Evolutionary conservation across 2,329 filamentous ascomycete genomes (phyloP).

Genomic region (Reticulascus tulasneorum): DNA sequence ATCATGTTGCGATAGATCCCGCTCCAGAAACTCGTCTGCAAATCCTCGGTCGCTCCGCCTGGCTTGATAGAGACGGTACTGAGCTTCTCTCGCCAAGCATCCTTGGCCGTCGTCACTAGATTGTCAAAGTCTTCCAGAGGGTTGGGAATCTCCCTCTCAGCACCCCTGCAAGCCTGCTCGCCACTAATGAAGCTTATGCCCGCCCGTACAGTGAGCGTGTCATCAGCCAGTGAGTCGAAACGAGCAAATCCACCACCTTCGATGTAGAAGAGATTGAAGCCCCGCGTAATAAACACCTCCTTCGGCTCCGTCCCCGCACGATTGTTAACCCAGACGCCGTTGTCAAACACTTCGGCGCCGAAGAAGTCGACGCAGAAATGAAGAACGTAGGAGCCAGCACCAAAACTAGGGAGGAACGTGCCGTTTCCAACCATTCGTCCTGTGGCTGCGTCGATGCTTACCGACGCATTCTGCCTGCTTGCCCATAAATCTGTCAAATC

Average conservation of each 20-base stretch:
- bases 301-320: constrained; percentile 33
- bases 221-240: constrained; percentile 41
- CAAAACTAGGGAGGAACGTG: constrained; percentile 58
- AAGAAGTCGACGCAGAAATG: constrained; percentile 60
- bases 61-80: constrained; percentile 47
- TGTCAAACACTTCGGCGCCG: constrained; percentile 32
- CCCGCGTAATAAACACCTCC: constrained; percentile 31
- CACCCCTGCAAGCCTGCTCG: constrained; percentile 58
- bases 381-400: constrained; percentile 52
- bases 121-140: constrained; percentile 41
- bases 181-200: constrained; percentile 62
- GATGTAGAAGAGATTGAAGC: constrained; percentile 37
- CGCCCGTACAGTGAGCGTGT: constrained; percentile 53
- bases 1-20: constrained; percentile 59
- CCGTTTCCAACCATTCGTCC: constrained; percentile 55
- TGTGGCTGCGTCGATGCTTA: constrained; percentile 43
- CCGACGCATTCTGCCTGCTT: constrained; percentile 33
- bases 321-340: constrained; percentile 35
- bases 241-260: constrained; percentile 52
- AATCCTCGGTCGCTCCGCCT: constrained; percentile 41
- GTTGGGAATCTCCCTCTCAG: constrained; percentile 53
- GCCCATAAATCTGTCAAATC: constrained; percentile 57
- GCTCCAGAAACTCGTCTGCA: constrained; percentile 59
- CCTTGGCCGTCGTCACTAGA: constrained; percentile 44
- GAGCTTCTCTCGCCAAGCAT: constrained; percentile 55